Evolutionary conservation across 2,329 filamentous ascomycete species (phyloP).

Genomic region (Tolypocladium ovalisporum): DNA sequence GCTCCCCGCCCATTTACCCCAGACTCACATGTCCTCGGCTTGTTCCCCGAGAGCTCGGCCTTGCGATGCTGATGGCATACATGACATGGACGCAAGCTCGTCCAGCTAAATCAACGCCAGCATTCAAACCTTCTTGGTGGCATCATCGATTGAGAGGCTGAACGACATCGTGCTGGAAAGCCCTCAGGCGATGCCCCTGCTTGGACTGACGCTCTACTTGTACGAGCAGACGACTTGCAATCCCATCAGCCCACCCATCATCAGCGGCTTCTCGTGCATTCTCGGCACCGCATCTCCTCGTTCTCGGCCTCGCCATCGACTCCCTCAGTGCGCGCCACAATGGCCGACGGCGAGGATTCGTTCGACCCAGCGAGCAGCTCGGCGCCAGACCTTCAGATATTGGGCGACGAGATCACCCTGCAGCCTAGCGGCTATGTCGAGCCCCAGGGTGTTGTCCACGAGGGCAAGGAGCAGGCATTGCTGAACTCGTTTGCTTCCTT

Average conservation of each 20-base stretch:
- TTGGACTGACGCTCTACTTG: neutral
- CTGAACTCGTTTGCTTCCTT: constrained; percentile 83
- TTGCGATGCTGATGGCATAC: neutral
- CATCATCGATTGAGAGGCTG: neutral
- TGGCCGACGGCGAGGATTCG: constrained; percentile 18
- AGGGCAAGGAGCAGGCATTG: constrained; percentile 53
- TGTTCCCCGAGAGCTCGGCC: neutral
- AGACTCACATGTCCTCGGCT: constrained; percentile 1
- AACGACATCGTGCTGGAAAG: neutral
- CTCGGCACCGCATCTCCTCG: neutral
- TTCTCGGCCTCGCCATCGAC: neutral
- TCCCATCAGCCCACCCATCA: neutral
- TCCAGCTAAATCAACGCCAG: neutral
- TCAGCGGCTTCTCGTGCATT: neutral
- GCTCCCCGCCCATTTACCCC: neutral
- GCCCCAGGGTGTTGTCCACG: constrained; percentile 32
- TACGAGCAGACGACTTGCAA: neutral
- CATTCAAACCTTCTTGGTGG: neutral
- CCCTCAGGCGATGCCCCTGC: neutral
- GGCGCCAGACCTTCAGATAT: constrained; percentile 67
- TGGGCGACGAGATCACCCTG: constrained; percentile 63
- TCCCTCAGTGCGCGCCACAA: constrained; percentile 5
- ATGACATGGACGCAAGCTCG: neutral
- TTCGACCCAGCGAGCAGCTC: constrained; percentile 26
- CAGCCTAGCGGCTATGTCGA: constrained; percentile 61